These are phyloP conservation scores for Gaertneriomyces semiglobifer DNA, from an alignment of 192 early-diverging fungal genomes.

Conservation along the genomic window DNA sequence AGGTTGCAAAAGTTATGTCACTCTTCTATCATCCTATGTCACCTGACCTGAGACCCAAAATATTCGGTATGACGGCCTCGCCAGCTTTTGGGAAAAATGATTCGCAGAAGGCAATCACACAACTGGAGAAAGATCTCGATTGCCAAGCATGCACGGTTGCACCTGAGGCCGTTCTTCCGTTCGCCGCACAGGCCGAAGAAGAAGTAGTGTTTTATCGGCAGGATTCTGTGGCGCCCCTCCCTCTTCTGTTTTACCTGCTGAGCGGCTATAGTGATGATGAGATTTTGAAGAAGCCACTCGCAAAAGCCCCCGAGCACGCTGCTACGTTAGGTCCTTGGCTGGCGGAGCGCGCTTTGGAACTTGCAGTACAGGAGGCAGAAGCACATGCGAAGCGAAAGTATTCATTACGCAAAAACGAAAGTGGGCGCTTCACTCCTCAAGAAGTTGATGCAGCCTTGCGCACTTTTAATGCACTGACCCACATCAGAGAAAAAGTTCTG, in stretches of 20 bases:
- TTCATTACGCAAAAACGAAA: no score
- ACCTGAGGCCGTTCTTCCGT: neutral
- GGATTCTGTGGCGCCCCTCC: slow-evolving; percentile 1
- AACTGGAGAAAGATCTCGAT: slow-evolving; percentile 20
- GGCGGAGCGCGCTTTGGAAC: slow-evolving; percentile 9
- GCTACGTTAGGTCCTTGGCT: slow-evolving; percentile 22
- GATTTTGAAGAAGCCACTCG: neutral
- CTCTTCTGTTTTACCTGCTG: slow-evolving; percentile 11
- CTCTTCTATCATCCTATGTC: slow-evolving; percentile 69
- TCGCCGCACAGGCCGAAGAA: slow-evolving; percentile 12
- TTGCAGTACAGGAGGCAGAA: slow-evolving; percentile 12
- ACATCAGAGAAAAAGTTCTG: no score
- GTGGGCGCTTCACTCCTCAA: no score
- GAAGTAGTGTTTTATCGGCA: slow-evolving; percentile 15
- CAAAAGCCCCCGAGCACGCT: neutral
- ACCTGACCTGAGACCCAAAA: slow-evolving; percentile 57
- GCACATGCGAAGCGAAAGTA: neutral
- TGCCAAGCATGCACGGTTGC: slow-evolving; percentile 17
- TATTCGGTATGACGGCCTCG: slow-evolving; percentile 96
- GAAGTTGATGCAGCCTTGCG: no score
- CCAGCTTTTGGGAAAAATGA: slow-evolving; percentile 51
- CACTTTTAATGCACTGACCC: no score
- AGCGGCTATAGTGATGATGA: neutral
- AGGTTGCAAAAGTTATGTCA: slow-evolving; percentile 58
- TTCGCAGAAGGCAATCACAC: slow-evolving; percentile 5